A percentile compares a stretch with the other conserved stretches of the same genome.
phyloP scores from a whole-genome alignment of 2,329 filamentous ascomycete genomes.

The Claviceps arundinis region DNA sequence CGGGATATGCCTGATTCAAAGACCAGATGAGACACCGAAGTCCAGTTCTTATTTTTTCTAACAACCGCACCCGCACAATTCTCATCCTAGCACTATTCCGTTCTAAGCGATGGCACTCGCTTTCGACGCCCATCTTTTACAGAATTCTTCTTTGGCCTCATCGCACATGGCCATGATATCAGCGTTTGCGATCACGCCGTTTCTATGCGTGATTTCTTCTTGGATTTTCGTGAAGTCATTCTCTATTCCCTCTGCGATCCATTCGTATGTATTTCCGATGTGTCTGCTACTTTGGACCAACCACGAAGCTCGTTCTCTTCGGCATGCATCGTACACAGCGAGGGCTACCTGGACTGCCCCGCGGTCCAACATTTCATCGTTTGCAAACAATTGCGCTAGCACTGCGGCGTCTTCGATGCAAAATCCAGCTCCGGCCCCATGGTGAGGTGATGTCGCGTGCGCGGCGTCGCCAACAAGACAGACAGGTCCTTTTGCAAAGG shows the following conservation, averaged over 20 bases:
- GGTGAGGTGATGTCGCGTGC: conserved; percentile 5
- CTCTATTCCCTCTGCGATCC: conserved; percentile 5
- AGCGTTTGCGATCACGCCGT: conserved; percentile 4
- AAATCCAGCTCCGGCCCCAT: conserved; percentile 4
- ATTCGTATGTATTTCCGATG: conserved; percentile 7
- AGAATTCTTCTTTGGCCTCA: not conserved
- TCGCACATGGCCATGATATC: conserved; percentile 2
- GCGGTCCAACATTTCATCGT: not conserved
- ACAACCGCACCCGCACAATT: not conserved
- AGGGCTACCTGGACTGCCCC: not conserved
- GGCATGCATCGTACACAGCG: not conserved
- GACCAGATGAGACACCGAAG: not conserved
- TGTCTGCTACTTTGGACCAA: conserved; percentile 5
- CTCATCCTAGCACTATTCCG: not conserved
- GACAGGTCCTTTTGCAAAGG: not conserved
- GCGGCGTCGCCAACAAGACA: conserved; percentile 7
- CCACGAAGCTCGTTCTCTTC: conserved; percentile 3
- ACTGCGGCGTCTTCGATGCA: conserved; percentile 5
- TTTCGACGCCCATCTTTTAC: not conserved
- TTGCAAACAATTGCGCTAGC: conserved; percentile 1
- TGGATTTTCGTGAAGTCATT: conserved; percentile 6
- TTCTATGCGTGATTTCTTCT: conserved; percentile 3
- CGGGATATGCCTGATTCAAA: not conserved
- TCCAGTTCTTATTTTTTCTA: not conserved
- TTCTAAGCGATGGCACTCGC: not conserved